These are phyloP conservation scores for Mycoemilia scoparia DNA, from an alignment of 192 early-diverging fungal species.

Conservation along the genomic window DNA sequence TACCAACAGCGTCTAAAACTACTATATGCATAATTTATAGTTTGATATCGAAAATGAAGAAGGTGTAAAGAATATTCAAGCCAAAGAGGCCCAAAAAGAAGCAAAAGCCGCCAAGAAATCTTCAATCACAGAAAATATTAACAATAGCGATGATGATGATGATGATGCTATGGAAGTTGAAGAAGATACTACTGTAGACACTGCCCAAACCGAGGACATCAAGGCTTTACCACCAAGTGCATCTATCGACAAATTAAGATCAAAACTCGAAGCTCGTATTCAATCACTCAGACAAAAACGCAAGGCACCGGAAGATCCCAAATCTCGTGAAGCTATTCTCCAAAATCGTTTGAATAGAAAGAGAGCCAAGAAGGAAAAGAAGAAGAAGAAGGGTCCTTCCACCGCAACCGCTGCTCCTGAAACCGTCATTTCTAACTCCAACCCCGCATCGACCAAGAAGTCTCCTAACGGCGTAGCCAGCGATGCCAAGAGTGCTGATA, in stretches of 20 bases:
- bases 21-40: no score
- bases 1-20: no score
- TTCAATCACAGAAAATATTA: constrained; percentile 1
- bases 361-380: constrained; percentile 28
- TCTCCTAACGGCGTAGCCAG: background rate
- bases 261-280: constrained; percentile 45
- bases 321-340: constrained; percentile 50
- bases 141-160: constrained; percentile 18
- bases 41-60: no score
- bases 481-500: background rate
- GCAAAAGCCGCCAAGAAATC: no score
- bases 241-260: constrained; percentile 37
- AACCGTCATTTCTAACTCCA: constrained; percentile 16
- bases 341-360: constrained; percentile 55
- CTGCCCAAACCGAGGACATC: constrained; percentile 13
- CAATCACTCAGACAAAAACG: constrained; percentile 38
- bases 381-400: constrained; percentile 17
- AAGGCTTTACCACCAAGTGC: constrained; percentile 7
- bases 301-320: constrained; percentile 34
- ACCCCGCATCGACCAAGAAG: constrained; percentile 1
- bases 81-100: constrained; percentile 2
- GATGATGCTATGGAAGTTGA: constrained; percentile 10
- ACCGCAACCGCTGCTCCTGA: constrained; percentile 4
- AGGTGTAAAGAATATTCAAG: no score
- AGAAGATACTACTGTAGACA: constrained; percentile 11